Evolutionary conservation across 768 basidiomycete genomes (phyloP), one percentile per base, ranked within the genome.

Genomic region (Multifurca ochricompacta): DNA sequence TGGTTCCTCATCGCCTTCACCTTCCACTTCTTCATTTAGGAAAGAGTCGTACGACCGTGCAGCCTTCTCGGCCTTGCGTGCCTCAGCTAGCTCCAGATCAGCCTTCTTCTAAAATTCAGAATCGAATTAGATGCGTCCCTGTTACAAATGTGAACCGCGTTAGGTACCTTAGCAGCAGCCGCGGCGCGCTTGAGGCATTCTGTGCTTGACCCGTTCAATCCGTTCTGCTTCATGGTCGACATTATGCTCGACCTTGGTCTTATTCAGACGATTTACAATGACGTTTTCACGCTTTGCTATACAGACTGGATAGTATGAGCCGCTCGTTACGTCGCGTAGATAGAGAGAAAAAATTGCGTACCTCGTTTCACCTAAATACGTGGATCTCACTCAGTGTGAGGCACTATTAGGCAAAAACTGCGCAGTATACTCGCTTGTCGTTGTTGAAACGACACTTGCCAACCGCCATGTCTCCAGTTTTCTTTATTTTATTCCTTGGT

Each of bases 401-500:
- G 25, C 27, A 25, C 32, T 14, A 25, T 36, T 47, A 37, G 37
- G 47, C 11, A 25, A 21, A 14, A 28, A 23, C 46, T 31, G 21
- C 13, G 16, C 21, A 27, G 39, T 76, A 35, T 59, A 91, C 91
- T 70, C 76, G 77, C 66, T 95, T 92, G 64, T 96, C 91, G 53
- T 75, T 87, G 61, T n/a, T 97, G 89, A 68, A 99, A 98, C 0
- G 91, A 88, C 0, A 99, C 96, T 64, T 93, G 87, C 96, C 96
- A 3, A 95, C 85, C 3, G 91, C 93, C 92, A 96, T 97, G 65
- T 95, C 92, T 3, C 95, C 95, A 6, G 88, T 85, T 91, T 99
- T 99, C 90, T 94, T 64, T 9, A 14, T 41, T 18, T 2, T 44
- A 45, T 1, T 28, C 30, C 19, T 36, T 16, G 14, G 41, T 6